Evolutionary conservation across 1,284 basidiomycete genomes (phyloP), one percentile per base, ranked within the genome.

Genomic region (Tilletiaria anomala): DNA sequence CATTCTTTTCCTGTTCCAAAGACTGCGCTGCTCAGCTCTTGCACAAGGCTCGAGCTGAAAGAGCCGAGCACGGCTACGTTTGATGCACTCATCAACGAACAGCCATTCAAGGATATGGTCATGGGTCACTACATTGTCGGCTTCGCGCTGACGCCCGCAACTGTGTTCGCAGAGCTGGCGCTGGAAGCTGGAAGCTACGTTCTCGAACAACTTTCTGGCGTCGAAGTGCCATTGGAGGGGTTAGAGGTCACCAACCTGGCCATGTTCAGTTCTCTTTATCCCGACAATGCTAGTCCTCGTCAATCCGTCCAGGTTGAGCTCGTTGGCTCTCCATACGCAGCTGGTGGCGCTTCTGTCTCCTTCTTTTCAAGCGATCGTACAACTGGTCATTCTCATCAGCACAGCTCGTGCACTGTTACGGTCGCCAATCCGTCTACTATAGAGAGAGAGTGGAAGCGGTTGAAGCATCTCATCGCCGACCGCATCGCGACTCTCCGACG

Each of bases 121-220:
- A 37, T 35, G n/a, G 53, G 53, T 1, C 53, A 55, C 39, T 39
- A 50, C 32, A 50, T 55, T 32, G 45, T 47, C 3, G 50, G 48
- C 15, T 39, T 45, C 10, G 45, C 43, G 10, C 23, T 55, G 35
- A 43, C 48, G 2, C 48, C 50, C 1, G 53, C 53, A 3, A 52
- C 50, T 8, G 42, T 55, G 23, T 50, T 55, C 42, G 43, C 46
- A 24, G 53, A 55, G 42, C 44, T 55, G 0, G 53, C 53, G 3
- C 45, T 53, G 21, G 50, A 52, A 21, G 50, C 44, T 2, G 53
- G 39, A 6, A 44, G 44, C 42, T 52, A 48, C 39, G 10, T 29
- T 8, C n/a, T 8, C 26, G n/a, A n/a, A 8, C 8, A 29, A 29
- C n/a, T 29, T 8, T 29, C 26, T n/a, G 26, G n/a, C n/a, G 26